Percentiles rank a stretch among this genome's conserved stretches.
phyloP scores from a whole-genome alignment of 257 asterid genomes.

The Hygrophila difformis region DNA sequence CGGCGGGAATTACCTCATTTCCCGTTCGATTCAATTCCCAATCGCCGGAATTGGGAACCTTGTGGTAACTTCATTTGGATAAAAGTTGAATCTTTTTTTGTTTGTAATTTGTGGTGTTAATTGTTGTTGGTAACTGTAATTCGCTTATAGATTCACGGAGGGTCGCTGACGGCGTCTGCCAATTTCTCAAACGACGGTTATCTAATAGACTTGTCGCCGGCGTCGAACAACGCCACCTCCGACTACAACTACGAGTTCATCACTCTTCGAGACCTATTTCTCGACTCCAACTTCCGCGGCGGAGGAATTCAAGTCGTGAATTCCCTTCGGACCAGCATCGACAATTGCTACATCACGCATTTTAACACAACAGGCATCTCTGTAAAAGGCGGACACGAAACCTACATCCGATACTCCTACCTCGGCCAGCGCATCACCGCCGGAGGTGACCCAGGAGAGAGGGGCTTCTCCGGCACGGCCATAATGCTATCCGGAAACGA shows the following conservation, averaged over 20 bases:
- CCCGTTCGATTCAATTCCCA: slow-evolving; percentile 60
- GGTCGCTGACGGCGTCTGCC: slow-evolving; percentile 65
- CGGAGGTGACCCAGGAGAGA: slow-evolving; percentile 60
- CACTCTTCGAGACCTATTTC: slow-evolving; percentile 54
- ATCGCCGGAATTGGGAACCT: slow-evolving; percentile 63
- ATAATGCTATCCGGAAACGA: slow-evolving; percentile 61
- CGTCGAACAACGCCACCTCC: slow-evolving; percentile 21
- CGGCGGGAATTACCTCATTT: slow-evolving; percentile 78
- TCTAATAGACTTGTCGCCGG: slow-evolving; percentile 53
- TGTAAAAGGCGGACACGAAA: slow-evolving; percentile 68
- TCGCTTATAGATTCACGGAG: slow-evolving; percentile 82
- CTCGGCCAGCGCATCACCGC: slow-evolving; percentile 82
- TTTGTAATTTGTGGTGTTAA: too few species aligned
- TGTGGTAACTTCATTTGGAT: slow-evolving; percentile 56
- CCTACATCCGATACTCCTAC: slow-evolving; percentile 61
- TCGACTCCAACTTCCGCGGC: slow-evolving; percentile 61
- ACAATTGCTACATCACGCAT: slow-evolving; percentile 73
- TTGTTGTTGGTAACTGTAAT: too few species aligned
- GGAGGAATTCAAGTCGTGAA: slow-evolving; percentile 69
- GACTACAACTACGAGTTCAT: slow-evolving; percentile 56
- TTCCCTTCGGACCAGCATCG: slow-evolving; percentile 62
- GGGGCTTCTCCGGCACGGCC: slow-evolving; percentile 61
- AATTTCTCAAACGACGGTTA: slow-evolving; percentile 55
- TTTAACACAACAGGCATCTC: slow-evolving; percentile 62
- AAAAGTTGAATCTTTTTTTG: too few species aligned